Base-by-base conservation (phyloP, 495 filamentous ascomycete species). In the Penicillium cataractarum region DNA sequence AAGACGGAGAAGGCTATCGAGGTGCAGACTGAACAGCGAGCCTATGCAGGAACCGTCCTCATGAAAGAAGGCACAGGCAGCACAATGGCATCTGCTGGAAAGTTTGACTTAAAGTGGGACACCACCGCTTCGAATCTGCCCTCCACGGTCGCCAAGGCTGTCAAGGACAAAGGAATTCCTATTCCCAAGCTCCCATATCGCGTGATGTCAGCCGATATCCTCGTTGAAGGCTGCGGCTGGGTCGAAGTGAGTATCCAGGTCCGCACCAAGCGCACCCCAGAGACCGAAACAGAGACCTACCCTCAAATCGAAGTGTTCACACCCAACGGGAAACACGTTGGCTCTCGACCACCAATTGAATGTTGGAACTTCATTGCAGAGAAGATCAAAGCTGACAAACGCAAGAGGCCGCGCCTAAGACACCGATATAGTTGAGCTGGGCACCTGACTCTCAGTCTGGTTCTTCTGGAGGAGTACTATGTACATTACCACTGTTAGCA, bases 201-300 rank as follows among this genome's bases (percentile, higher is more conserved):
- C 10, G 86, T 97, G 4, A 79, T 93, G 56, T 83, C 87, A 6
- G 83, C 89, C 0, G 95, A 99, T 71, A 86, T 99, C 39, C 77
- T 99, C 8, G 87, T 99, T 37, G 92, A 97, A 66, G 91, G 94
- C 21, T 87, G 88, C 42, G 95, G 95, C 3, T 99, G 96, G 94
- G 83, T 99, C 8, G 95, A 99, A 72, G 73, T 99, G 21, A 88
- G 85, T 6, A 87, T 88, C 15, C 93, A 98, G 74, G 83, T 95
- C 8, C 86, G 93, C 24, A 83, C 82, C 26, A 84, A 77, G 61
- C 63, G 71, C 29, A 54, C 66, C 4, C 1, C 26, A 9, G 49
- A 12, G 4, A 33, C 58, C 39, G 68, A 69, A 24, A 53, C 57
- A 9, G 54, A 69, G 3, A 60, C 53, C 24, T 87, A 84, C 71